phyloP scores from a whole-genome alignment of 345 rosid genomes.

The Arabidopsis arenosa region DNA sequence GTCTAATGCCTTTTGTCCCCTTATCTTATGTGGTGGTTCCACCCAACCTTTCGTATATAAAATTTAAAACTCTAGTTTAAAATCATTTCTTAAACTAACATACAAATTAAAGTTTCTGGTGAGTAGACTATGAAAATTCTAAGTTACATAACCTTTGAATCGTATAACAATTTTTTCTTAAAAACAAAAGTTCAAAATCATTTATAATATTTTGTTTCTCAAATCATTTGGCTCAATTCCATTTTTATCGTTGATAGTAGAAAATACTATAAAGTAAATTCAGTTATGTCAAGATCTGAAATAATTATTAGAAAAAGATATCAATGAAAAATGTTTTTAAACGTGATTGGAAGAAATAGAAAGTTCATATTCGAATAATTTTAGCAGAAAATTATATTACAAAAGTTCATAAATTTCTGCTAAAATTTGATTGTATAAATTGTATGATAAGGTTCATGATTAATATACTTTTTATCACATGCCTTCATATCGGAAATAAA shows the following conservation, averaged over 20 bases:
- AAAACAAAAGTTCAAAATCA: neutral
- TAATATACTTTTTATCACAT: slow-evolving; percentile 2
- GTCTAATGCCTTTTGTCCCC: slow-evolving; percentile 44
- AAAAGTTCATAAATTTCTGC: neutral
- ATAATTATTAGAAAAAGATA: neutral
- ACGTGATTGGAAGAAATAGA: neutral
- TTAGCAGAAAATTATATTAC: neutral
- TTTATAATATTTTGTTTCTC: neutral
- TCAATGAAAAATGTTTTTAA: neutral
- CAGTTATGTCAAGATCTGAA: neutral
- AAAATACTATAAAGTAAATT: neutral
- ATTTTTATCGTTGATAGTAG: neutral
- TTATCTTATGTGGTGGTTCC: slow-evolving; percentile 34
- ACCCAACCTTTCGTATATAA: slow-evolving; percentile 22
- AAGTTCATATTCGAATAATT: neutral
- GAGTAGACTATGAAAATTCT: neutral
- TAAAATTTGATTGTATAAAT: neutral
- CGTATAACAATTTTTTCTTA: neutral
- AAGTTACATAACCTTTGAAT: neutral
- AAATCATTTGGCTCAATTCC: no score
- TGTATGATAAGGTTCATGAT: slow-evolving; percentile 17
- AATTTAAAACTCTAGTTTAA: neutral
- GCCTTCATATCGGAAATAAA: slow-evolving; percentile 12
- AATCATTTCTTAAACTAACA: slow-evolving; percentile 11
- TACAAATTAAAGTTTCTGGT: neutral